Evolutionary conservation across 495 filamentous ascomycete genomes (phyloP), one percentile per base, ranked within the genome.

Genomic region (Xylaria cubensis): DNA sequence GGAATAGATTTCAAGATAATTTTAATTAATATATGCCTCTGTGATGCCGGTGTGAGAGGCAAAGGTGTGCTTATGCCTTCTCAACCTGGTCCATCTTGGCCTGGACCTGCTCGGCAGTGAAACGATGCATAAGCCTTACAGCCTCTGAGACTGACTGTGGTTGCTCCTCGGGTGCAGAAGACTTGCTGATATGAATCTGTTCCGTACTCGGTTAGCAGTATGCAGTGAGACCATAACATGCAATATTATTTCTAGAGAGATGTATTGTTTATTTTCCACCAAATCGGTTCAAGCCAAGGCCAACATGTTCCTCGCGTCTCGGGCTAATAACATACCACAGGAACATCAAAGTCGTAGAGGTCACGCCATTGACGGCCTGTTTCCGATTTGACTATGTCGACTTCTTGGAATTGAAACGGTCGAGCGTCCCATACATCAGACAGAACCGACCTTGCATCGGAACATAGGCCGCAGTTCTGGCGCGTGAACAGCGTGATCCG

Each of bases 311-410:
- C 7, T 63, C 36, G 9, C 3, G 12, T 59, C 21, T 64, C 24
- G 7, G 32, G 34, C 39, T 4, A 32, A 19, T 56, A 48, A 76
- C 87, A 71, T 81, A 93, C 91, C 63, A 97, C 94, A 3, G 94
- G 94, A 0, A 93, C 92, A 77, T 97, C 94, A 78, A 97, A 95
- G 32, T 97, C 94, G 77, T 97, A 97, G 17, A 93, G 79, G 77
- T 91, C 87, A 76, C 89, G 92, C 94, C 94, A 97, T 4, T 36
- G 61, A 36, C 80, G 71, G 73, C 90, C 87, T 48, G 88, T 86
- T 50, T 84, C 88, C 0, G 87, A 84, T 41, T 84, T 84, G 88
- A 94, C 90, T 24, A 97, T 92, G 79, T 97, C 90, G 56, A 93
- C 84, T 79, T 97, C 92, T n/a, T 86, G 80, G 79, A 93, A 97